Conservation (phyloP, 2,329 filamentous ascomycete species). For the Calcarisporium arbuscula region DNA sequence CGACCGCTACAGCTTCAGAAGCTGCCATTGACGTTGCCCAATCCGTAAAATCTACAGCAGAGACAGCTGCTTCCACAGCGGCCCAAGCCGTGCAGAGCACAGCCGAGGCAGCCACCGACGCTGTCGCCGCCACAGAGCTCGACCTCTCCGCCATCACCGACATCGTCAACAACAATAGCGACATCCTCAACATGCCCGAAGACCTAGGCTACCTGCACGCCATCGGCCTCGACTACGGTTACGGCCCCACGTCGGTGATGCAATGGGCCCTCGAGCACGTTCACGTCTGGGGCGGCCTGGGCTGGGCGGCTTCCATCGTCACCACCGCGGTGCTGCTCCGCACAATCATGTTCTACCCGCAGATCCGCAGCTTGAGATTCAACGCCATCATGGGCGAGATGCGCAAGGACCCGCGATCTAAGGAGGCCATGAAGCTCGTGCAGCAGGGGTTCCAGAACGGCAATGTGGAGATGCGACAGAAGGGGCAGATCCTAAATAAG, state of each 20-base stretch:
- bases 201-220: slow-evolving; percentile 75
- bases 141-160: slow-evolving; percentile 27
- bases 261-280: slow-evolving; percentile 76
- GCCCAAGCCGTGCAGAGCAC: slow-evolving; percentile 10
- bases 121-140: slow-evolving; percentile 21
- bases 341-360: slow-evolving; percentile 57
- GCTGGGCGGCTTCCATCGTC: slow-evolving; percentile 77
- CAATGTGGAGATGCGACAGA: slow-evolving; percentile 37
- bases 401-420: slow-evolving; percentile 46
- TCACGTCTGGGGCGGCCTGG: slow-evolving; percentile 67
- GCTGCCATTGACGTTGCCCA: slow-evolving; percentile 9
- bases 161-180: slow-evolving; percentile 30
- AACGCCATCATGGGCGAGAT: slow-evolving; percentile 55
- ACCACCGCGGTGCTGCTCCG: slow-evolving; percentile 61
- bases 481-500: slow-evolving; percentile 26
- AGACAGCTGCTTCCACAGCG: slow-evolving; percentile 6
- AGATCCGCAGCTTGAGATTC: slow-evolving; percentile 26
- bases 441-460: slow-evolving; percentile 31
- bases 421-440: slow-evolving; percentile 42
- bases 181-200: slow-evolving; percentile 59
- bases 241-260: slow-evolving; percentile 66
- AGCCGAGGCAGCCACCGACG: slow-evolving; percentile 14
- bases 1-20: slow-evolving; percentile 11
- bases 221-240: slow-evolving; percentile 83
- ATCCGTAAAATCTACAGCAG: slow-evolving; percentile 7